Conservation (phyloP, 2,329 filamentous ascomycete species). For the Neonectria hederae region DNA sequence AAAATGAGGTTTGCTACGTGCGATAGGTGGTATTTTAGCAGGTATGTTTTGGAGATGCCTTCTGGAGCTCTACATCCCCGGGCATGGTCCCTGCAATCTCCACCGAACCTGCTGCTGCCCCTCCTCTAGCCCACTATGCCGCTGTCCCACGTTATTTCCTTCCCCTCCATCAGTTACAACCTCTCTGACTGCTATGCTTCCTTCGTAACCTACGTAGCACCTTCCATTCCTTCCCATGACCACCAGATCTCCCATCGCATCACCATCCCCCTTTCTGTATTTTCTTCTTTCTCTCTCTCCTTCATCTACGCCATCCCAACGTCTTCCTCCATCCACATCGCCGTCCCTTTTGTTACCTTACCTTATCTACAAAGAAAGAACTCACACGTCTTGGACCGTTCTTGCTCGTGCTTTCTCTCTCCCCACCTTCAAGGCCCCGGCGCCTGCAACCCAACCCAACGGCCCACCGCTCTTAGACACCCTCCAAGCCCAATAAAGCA, state of each 20-base stretch:
- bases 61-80: not conserved
- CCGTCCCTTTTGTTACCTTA: not conserved
- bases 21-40: not conserved
- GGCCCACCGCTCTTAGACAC: constrained; percentile 44
- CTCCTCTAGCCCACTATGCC: not conserved
- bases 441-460: constrained; percentile 44
- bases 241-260: constrained; percentile 4
- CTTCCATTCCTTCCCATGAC: not conserved
- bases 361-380: not conserved
- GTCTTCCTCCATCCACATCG: not conserved
- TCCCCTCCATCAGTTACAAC: constrained; percentile 14
- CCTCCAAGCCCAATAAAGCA: constrained; percentile 41
- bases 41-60: not conserved
- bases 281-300: not conserved
- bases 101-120: constrained; percentile 5
- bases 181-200: not conserved
- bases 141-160: constrained; percentile 8
- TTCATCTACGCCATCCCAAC: not conserved
- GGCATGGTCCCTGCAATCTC: constrained; percentile 5
- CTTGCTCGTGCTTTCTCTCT: constrained; percentile 24
- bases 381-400: constrained; percentile 10
- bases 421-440: constrained; percentile 37
- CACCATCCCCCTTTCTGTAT: not conserved
- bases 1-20: not conserved
- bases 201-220: not conserved